A percentile compares a stretch with the other conserved stretches of the same genome.
Evolutionary conservation across 352 stramenopile genomes (phyloP).

Genomic region (Phytophthora multivora): DNA sequence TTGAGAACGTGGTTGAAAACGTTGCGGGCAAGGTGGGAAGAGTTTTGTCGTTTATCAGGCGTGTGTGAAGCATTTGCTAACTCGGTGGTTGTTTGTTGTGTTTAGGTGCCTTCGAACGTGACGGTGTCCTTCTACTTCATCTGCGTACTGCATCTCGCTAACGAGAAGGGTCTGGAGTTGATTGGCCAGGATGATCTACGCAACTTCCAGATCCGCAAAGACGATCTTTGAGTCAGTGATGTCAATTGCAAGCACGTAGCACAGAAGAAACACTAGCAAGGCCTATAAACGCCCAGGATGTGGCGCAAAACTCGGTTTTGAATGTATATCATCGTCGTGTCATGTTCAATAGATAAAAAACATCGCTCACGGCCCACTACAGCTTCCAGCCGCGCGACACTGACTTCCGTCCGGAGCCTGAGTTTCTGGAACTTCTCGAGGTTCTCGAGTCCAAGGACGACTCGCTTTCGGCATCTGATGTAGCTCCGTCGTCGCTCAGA

Average conservation of each 20-base stretch:
- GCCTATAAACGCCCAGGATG: conserved; percentile 13
- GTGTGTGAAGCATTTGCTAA: conserved; percentile 8
- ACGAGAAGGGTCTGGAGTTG: conserved; percentile 96
- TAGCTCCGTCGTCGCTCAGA: conserved; percentile 44
- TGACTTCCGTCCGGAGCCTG: conserved; percentile 8
- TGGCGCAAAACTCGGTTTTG: conserved; percentile 22
- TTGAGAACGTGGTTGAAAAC: conserved; percentile 91
- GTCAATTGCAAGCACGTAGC: conserved; percentile 10
- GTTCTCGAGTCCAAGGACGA: conserved; percentile 28
- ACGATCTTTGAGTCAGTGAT: conserved; percentile 24
- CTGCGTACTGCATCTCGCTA: conserved; percentile 98
- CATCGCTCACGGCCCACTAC: conserved; percentile 23
- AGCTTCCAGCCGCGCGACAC: conserved; percentile 71
- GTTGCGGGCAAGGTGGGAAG: conserved; percentile 78
- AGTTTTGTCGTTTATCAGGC: not conserved
- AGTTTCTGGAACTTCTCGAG: conserved; percentile 24
- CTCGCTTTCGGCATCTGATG: conserved; percentile 32
- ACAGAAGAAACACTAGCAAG: conserved; percentile 19
- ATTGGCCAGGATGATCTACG: conserved; percentile 74
- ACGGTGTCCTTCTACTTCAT: conserved; percentile 99
- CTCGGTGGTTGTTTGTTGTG: conserved; percentile 1
- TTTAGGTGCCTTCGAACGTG: conserved; percentile 91
- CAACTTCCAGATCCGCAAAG: conserved; percentile 77
- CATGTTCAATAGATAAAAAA: conserved; percentile 39
- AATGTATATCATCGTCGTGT: conserved; percentile 34